Percentiles rank a stretch among this genome's conserved stretches.
These are phyloP conservation scores for Dioscorea cayenensis DNA, from an alignment of 116 monocot genomes.

Conservation along the genomic window DNA sequence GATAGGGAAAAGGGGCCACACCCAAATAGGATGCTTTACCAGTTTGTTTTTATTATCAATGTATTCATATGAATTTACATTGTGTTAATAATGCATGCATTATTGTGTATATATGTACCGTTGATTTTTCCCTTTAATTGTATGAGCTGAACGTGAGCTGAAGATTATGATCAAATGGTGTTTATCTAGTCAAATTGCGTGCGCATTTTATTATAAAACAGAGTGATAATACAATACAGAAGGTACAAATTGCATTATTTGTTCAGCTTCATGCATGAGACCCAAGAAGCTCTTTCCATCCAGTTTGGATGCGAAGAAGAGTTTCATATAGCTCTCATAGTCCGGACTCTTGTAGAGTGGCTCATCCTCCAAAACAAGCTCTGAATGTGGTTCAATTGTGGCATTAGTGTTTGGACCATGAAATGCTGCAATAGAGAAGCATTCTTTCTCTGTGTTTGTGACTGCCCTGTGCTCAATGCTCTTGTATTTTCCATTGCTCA, in stretches of 20 bases:
- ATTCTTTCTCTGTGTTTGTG: conserved; percentile 14
- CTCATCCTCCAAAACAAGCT: conserved; percentile 4
- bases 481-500: conserved; percentile 32
- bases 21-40: too few species aligned
- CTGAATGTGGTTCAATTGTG: conserved; percentile 13
- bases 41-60: neutral
- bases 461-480: conserved; percentile 26
- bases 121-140: neutral
- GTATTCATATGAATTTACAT: neutral
- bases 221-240: neutral
- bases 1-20: too few species aligned
- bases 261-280: conserved; percentile 1
- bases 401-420: conserved; percentile 3
- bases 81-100: neutral
- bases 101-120: neutral
- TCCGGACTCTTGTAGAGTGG: neutral
- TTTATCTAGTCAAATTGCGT: too few species aligned
- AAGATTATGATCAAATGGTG: too few species aligned
- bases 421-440: conserved; percentile 23
- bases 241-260: neutral
- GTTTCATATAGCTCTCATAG: conserved; percentile 8
- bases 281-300: conserved; percentile 15
- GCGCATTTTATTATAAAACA: too few species aligned
- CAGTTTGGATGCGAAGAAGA: conserved; percentile 16
- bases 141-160: too few species aligned